phyloP scores from a whole-genome alignment of 2,329 filamentous ascomycete genomes.

The Epichloe sibirici region DNA sequence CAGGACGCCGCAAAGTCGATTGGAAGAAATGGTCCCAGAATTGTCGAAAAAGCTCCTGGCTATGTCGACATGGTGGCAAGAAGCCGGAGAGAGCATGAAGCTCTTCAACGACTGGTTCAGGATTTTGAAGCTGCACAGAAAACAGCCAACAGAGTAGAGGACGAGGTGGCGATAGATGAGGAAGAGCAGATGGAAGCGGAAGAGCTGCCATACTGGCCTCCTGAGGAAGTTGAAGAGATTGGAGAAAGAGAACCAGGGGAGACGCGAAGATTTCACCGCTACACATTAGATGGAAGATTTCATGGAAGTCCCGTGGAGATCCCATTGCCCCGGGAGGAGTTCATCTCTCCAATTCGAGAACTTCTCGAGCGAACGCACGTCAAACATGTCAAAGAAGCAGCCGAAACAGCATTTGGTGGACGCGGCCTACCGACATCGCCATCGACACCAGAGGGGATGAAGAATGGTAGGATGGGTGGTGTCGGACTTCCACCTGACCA shows the following conservation, averaged over 20 bases:
- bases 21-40: conserved; percentile 13
- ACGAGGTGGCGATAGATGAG: conserved; percentile 9
- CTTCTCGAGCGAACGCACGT: conserved; percentile 57
- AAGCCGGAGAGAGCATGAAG: conserved; percentile 42
- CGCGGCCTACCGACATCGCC: conserved; percentile 63
- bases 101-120: conserved; percentile 40
- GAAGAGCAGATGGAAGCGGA: conserved; percentile 15
- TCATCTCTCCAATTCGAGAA: conserved; percentile 57
- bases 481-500: conserved; percentile 54
- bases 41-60: conserved; percentile 17
- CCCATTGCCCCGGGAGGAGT: conserved; percentile 54
- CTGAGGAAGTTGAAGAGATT: conserved; percentile 19
- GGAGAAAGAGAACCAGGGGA: conserved; percentile 22
- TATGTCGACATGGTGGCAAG: conserved; percentile 38
- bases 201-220: conserved; percentile 15
- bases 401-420: conserved; percentile 67
- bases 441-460: conserved; percentile 49
- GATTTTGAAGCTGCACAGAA: conserved; percentile 40
- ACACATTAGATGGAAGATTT: conserved; percentile 64
- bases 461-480: conserved; percentile 47
- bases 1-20: conserved; percentile 4
- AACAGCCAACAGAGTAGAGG: conserved; percentile 22
- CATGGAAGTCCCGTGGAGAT: conserved; percentile 62
- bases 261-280: conserved; percentile 52
- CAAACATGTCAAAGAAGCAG: conserved; percentile 62